Evolutionary conservation across 2,329 filamentous ascomycete genomes (phyloP), one percentile per base, ranked within the genome.

Genomic region (Penicillium vulpinum): DNA sequence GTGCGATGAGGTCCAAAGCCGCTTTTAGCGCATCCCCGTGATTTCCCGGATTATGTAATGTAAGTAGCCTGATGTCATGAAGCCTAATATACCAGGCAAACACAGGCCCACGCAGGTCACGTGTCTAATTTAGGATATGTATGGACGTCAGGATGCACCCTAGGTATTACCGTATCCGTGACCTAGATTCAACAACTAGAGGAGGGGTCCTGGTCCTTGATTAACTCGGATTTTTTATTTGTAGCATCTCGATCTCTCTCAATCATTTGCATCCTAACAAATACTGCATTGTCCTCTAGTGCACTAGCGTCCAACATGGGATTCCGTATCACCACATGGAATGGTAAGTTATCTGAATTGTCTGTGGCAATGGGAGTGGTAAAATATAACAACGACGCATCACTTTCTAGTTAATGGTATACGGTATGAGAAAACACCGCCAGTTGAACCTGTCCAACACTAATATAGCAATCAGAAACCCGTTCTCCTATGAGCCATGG

Each of bases 401-500:
- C 33, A 18, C 4, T 21, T 22, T 13, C 10, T 61, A 92, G 89
- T 92, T 41, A 92, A 92, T 73, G 90, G 90, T 67, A 92, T 93
- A 71, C 84, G 88, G 88, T 88, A 62, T 52, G 70, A 57, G 9
- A 6, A 22, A 28, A 24, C 3, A 7, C 11, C 47, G 36, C 29
- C 8, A 13, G 10, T 35, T 4, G 24, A n/a, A 47, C 6, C 24
- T 13, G 44, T 35, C 55, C 24, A 40, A 13, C 46, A 21, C 51
- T 40, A 40, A n/a, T 24, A 22, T 26, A 24, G 13, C n/a, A 16
- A 26, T 47, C 58, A 90, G 89, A 63, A 93, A 93, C 66, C 90
- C 90, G 3, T 93, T 93, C 66, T 83, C 84, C n/a, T 92, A 92
- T 70, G 85, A 91, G 69, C 90, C 90, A 84, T 93, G 90, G 90